Conservation (phyloP, 305 asterid species). For the Fraxinus velutina region DNA sequence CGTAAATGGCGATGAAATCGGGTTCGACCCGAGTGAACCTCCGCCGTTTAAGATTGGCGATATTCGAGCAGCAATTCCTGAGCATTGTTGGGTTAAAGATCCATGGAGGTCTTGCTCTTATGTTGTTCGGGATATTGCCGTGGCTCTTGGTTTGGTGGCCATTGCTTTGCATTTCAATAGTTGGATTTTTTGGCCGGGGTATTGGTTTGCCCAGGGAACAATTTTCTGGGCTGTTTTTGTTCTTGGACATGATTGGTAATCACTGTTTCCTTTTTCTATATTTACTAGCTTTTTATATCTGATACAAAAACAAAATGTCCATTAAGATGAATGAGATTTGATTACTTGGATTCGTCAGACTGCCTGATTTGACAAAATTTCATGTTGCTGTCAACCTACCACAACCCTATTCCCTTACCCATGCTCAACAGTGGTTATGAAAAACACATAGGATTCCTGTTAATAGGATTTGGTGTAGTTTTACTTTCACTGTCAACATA, state of each 20-base stretch:
- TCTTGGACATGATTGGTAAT: slow-evolving; percentile 89
- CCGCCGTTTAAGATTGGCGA: slow-evolving; percentile 71
- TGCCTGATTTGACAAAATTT: too few relatives aligned
- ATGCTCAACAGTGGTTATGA: not conserved
- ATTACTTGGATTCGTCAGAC: too few relatives aligned
- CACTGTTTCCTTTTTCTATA: not conserved
- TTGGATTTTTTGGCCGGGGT: slow-evolving; percentile 65
- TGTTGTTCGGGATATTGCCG: slow-evolving; percentile 56
- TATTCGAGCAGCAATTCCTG: slow-evolving; percentile 71
- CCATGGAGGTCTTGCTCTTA: slow-evolving; percentile 64
- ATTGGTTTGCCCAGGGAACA: slow-evolving; percentile 90
- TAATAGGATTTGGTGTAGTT: not conserved
- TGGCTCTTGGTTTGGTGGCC: slow-evolving; percentile 52
- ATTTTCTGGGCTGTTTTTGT: slow-evolving; percentile 94
- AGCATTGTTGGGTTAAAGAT: slow-evolving; percentile 81
- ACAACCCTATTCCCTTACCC: not conserved
- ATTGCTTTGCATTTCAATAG: slow-evolving; percentile 47
- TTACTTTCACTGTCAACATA: not conserved
- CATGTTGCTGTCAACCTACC: too few relatives aligned
- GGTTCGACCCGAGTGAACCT: slow-evolving; percentile 62
- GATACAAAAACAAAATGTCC: not conserved
- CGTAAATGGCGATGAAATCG: slow-evolving; percentile 26
- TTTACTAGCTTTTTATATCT: not conserved
- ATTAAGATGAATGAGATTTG: not conserved
- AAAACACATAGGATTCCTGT: not conserved